A percentile compares a stretch with the other conserved stretches of the same genome.
phyloP scores from a whole-genome alignment of 139 green algal species.

The Zygnema cylindricum region DNA sequence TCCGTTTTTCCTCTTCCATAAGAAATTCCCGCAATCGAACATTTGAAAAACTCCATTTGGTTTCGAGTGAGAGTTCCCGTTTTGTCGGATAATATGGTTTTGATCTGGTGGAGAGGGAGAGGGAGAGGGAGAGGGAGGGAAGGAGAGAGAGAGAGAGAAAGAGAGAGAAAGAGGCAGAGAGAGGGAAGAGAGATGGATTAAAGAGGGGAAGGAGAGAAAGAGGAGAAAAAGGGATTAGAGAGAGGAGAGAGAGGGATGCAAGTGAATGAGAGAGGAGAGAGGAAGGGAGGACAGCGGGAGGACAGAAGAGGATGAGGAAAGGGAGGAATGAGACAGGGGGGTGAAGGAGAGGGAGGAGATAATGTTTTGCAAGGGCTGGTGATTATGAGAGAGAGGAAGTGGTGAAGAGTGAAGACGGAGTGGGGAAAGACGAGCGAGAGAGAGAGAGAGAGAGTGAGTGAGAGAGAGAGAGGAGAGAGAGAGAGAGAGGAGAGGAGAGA shows the following conservation, averaged over 20 bases:
- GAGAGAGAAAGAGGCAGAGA: not conserved
- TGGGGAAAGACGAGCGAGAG: no score
- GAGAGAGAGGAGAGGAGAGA: no score
- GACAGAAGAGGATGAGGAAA: not conserved
- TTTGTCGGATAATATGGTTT: conserved; percentile 82
- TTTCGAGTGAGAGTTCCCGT: conserved; percentile 84
- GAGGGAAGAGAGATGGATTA: not conserved
- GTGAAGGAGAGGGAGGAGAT: not conserved
- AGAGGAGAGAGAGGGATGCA: no score
- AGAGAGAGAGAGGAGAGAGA: no score
- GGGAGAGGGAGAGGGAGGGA: not conserved
- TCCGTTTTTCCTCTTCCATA: conserved; percentile 89
- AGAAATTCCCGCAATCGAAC: conserved; percentile 80
- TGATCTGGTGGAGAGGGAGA: conserved; percentile 17
- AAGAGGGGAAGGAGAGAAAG: not conserved
- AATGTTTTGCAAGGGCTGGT: no score
- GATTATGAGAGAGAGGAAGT: no score
- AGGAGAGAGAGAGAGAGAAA: not conserved
- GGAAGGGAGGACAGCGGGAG: not conserved
- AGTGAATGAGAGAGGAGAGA: no score
- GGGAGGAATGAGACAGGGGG: not conserved
- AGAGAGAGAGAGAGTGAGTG: no score
- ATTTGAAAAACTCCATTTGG: conserved; percentile 92
- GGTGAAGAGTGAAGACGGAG: no score
- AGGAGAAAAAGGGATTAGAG: no score